Evolutionary conservation across 164 flowering plant species (phyloP), one percentile per base, ranked within the genome.

Genomic region (Stephania yunnanensis): DNA sequence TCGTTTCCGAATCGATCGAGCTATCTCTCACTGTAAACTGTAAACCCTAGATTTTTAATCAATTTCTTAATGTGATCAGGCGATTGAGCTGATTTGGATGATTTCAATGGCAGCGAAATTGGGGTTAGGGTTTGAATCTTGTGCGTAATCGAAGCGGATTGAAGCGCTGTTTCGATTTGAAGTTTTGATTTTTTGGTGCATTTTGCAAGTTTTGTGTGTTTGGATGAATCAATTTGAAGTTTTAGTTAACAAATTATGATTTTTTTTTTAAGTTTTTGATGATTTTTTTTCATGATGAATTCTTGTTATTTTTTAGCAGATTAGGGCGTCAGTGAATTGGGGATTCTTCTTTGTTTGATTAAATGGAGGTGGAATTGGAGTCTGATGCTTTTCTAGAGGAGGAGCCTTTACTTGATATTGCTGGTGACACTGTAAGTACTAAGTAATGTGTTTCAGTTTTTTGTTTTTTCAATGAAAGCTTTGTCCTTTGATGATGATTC

Each of bases 311-410:
- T 70, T 20, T 25, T 19, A 50, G 50, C 75, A 68, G 78, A 44
- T 71, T 31, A 68, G 20, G 50, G 67, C 73, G 36, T 5, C 71
- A 45, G 70, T 52, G 45, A 74, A 64, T 69, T 15, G 48, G 67
- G 15, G 65, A 36, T 68, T 70, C 36, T 50, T 63, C 66, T 44
- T 73, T 55, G 53, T 22, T 72, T 69, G 66, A 65, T 42, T 70
- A 63, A 25, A 85, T 90, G 92, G 90, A 90, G 75, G 75, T 88
- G 75, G 89, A 83, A 74, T 76, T 84, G 30, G 80, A 82, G 29
- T 55, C 78, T 10, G 73, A 83, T 67, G 82, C 74, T 36, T 29
- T 82, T 5, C 58, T 82, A 8, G 92, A 88, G 36, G 88, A 86
- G 70, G 88, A 86, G 70, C 86, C 86, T 20, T 10, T 52, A 53